Evolutionary conservation across 768 basidiomycete genomes (phyloP).

Genomic region (Leccinum rimulosum): DNA sequence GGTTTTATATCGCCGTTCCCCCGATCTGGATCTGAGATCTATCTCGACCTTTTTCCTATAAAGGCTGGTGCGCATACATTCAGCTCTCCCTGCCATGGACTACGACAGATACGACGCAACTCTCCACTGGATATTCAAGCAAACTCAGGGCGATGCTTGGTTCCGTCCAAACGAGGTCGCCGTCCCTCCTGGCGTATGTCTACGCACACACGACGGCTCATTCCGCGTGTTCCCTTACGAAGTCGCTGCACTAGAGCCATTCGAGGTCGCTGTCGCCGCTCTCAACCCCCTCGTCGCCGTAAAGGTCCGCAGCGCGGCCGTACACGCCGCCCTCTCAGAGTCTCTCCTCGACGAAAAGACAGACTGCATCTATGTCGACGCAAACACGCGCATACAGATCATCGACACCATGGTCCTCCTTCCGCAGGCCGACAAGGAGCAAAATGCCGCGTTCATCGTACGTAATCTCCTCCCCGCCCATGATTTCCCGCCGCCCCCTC

Average conservation of each 20-base stretch:
- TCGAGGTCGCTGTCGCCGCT: constrained; percentile 50
- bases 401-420: constrained; percentile 76
- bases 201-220: constrained; percentile 45
- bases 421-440: constrained; percentile 46
- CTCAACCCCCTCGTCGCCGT: constrained; percentile 57
- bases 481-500: not conserved
- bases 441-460: constrained; percentile 67
- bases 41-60: not conserved
- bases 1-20: not conserved
- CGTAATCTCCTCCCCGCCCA: constrained; percentile 26
- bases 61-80: constrained; percentile 1
- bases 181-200: constrained; percentile 46
- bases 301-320: constrained; percentile 48
- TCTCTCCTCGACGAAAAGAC: constrained; percentile 22
- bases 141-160: constrained; percentile 48
- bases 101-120: constrained; percentile 35
- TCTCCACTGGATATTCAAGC: constrained; percentile 30
- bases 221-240: constrained; percentile 59
- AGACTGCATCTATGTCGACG: constrained; percentile 44
- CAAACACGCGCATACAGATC: constrained; percentile 75
- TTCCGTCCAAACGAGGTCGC: constrained; percentile 50
- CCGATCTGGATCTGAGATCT: constrained; percentile 22
- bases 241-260: constrained; percentile 49
- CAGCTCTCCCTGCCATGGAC: constrained; percentile 23
- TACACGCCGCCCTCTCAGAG: constrained; percentile 52